Base-by-base conservation (phyloP, 176 grass and related monocot genomes). In the Thinopyrum elongatum region DNA sequence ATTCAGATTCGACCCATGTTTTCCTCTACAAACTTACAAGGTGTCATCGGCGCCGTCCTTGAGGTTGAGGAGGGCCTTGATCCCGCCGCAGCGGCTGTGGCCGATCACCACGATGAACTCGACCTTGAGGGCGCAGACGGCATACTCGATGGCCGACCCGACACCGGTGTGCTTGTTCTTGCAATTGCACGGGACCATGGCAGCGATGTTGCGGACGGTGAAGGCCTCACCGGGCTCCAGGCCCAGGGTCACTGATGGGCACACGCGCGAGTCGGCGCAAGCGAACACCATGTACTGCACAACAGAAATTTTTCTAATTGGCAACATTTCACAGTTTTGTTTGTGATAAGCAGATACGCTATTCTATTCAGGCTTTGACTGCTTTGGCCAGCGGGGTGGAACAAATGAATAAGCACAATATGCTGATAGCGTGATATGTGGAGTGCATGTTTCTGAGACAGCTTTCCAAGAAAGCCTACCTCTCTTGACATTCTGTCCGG, bases 211-310 rank as follows among this genome's bases (percentile, higher is more conserved):
- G 63, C 96, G 96, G 69, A 98, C 27, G 33, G 82, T 89, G 86
- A 98, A 98, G 78, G 96, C 96, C 77, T 98, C 96, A 5, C 96
- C 96, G 11, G 96, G 96, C 75, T 94, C 15, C 58, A 95, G 92
- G 6, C 90, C 90, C 10, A 98, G 82, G 61, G 92, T 88, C 85
- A 98, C 96, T 8, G 93, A 98, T n/a, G 96, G 96, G 93, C 96
- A 98, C 80, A 92, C 90, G 0, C 96, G 96, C 0, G 96, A 98
- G 84, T 98, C 96, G 6, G 96, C 21, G 64, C 96, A 98, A 0
- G 96, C 86, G 86, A 98, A 98, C 84, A 98, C 93, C 96, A 98
- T 95, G 91, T 95, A 98, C 95, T 98, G 91, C 68, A 81, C 36
- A 10, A 53, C 16, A 6, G 1, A 17, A 2, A 17, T 53, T 6